Evolutionary conservation across 148 eudicot genomes (phyloP).

Genomic region (Arctostaphylos glauca): DNA sequence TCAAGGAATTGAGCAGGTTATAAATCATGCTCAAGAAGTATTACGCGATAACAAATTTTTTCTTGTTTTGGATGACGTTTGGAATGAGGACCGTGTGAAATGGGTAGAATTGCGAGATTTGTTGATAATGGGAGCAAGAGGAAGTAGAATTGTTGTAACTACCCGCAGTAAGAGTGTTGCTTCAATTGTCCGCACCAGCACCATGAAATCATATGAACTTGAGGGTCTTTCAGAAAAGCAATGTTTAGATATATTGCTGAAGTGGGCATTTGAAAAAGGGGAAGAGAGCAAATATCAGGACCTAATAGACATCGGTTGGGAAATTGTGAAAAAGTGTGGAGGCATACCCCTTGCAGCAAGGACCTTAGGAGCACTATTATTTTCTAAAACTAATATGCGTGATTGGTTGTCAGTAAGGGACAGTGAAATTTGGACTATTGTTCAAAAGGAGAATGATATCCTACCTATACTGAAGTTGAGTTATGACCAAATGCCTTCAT

Average conservation of each 20-base stretch:
- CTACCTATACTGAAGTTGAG: not conserved
- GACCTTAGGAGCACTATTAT: conserved; percentile 11
- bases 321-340: conserved; percentile 26
- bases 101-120: conserved; percentile 20
- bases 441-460: not conserved
- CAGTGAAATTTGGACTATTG: not conserved
- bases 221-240: conserved; percentile 12
- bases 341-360: conserved; percentile 21
- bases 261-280: conserved; percentile 23
- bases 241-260: conserved; percentile 24
- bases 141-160: conserved; percentile 26
- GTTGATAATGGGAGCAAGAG: conserved; percentile 8
- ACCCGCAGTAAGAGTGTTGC: conserved; percentile 29
- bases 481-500: not conserved
- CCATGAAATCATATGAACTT: not conserved
- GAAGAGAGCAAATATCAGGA: conserved; percentile 7
- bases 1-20: not conserved
- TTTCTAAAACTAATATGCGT: not conserved
- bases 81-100: conserved; percentile 16
- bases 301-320: conserved; percentile 22
- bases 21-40: not conserved
- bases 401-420: conserved; percentile 18
- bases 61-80: conserved; percentile 36
- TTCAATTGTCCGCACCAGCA: not conserved
- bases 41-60: conserved; percentile 1